Conservation (phyloP, 139 green algal species). For the Chara braunii region DNA sequence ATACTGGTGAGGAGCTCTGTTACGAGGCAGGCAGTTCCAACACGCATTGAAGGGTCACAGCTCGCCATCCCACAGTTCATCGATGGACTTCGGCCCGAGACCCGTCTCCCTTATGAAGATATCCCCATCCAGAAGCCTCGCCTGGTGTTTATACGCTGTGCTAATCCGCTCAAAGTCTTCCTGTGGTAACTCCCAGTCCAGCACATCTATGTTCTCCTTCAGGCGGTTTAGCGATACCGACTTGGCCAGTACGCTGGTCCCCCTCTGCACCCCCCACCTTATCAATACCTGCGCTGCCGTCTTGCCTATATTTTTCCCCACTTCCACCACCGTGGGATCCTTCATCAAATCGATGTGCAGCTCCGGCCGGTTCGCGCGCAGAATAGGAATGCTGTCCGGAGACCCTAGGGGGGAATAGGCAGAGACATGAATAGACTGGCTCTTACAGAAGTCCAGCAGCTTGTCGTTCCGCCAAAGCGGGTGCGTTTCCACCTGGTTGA, state of each 20-base stretch:
- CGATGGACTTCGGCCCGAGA: too few species aligned
- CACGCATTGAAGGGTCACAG: too few species aligned
- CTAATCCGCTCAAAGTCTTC: constrained; percentile 56
- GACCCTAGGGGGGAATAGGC: constrained; percentile 81
- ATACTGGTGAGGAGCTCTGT: too few species aligned
- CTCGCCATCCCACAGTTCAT: too few species aligned
- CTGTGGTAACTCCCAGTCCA: constrained; percentile 53
- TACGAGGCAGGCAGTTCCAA: too few species aligned
- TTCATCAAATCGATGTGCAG: neutral
- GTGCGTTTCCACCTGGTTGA: constrained; percentile 73
- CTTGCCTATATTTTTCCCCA: constrained; percentile 54
- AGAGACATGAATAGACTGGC: constrained; percentile 73
- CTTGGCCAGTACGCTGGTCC: constrained; percentile 80
- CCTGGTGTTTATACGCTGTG: constrained; percentile 36
- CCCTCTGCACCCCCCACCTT: constrained; percentile 79
- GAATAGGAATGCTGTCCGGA: constrained; percentile 49
- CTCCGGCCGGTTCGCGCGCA: neutral
- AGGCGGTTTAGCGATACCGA: constrained; percentile 64
- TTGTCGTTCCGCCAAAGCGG: constrained; percentile 78
- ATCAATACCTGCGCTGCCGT: constrained; percentile 68
- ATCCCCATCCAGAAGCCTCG: neutral
- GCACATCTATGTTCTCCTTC: constrained; percentile 70
- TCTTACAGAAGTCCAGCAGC: constrained; percentile 56
- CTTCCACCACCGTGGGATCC: constrained; percentile 40
- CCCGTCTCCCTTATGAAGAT: too few species aligned